phyloP scores from a whole-genome alignment of 164 flowering plant genomes.

The Vitis cinerea region DNA sequence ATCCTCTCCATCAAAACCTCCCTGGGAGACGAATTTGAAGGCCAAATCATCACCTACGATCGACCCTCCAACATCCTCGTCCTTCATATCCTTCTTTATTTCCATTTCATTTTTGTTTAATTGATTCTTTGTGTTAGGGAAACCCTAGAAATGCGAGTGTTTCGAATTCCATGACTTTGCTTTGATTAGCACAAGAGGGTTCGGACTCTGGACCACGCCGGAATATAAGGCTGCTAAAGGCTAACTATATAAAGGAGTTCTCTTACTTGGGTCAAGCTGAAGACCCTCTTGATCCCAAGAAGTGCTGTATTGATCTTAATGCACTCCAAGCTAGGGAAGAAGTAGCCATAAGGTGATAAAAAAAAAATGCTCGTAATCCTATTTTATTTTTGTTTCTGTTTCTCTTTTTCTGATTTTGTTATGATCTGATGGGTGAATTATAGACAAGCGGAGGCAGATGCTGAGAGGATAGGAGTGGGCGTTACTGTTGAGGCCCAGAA shows the following conservation, averaged over 20 bases:
- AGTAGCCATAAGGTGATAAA: slow-evolving; percentile 65
- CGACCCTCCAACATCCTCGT: slow-evolving; percentile 78
- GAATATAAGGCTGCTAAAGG: slow-evolving; percentile 74
- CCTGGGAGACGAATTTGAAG: slow-evolving; percentile 80
- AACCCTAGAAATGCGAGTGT: slow-evolving; percentile 1
- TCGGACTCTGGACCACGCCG: slow-evolving; percentile 46
- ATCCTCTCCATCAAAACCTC: slow-evolving; percentile 73
- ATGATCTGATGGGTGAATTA: slow-evolving; percentile 15
- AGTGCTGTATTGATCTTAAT: slow-evolving; percentile 67
- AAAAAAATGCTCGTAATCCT: not conserved
- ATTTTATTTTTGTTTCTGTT: not conserved
- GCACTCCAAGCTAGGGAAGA: slow-evolving; percentile 72
- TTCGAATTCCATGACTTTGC: slow-evolving; percentile 33
- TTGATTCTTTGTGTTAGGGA: not conserved
- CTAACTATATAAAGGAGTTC: slow-evolving; percentile 75
- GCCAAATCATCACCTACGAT: slow-evolving; percentile 77
- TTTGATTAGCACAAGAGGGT: slow-evolving; percentile 66
- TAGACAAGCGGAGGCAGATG: slow-evolving; percentile 89
- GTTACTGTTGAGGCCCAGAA: slow-evolving; percentile 47
- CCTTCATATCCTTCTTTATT: slow-evolving; percentile 76
- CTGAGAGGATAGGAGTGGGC: slow-evolving; percentile 89
- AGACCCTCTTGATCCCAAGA: slow-evolving; percentile 74
- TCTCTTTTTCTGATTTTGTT: slow-evolving; percentile 4
- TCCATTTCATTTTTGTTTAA: not conserved
- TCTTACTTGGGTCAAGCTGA: slow-evolving; percentile 61